Evolutionary conservation across 768 basidiomycete genomes (phyloP).

Genomic region (Mycena vulgaris): DNA sequence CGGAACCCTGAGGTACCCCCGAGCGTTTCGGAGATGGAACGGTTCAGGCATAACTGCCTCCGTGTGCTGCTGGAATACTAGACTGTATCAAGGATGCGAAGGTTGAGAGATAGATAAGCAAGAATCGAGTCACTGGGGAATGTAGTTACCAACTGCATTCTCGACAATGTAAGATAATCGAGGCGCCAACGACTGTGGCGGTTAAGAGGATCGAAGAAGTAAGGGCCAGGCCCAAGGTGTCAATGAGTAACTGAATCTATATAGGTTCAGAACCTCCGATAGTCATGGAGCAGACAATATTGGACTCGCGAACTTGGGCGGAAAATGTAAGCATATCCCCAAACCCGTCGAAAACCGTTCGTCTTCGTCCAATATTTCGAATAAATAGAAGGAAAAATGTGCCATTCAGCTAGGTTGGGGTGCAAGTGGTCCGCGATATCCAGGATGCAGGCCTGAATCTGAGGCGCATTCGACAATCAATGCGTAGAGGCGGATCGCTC

Average conservation of each 20-base stretch:
- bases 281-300: too few relatives aligned
- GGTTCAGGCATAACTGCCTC: neutral
- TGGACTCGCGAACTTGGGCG: too few relatives aligned
- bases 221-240: slow-evolving; percentile 3
- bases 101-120: neutral
- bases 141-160: neutral
- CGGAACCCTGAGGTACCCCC: neutral
- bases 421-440: too few relatives aligned
- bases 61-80: neutral
- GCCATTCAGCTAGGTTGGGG: too few relatives aligned
- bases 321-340: too few relatives aligned
- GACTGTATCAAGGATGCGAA: neutral
- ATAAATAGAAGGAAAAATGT: too few relatives aligned
- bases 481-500: too few relatives aligned
- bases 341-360: too few relatives aligned
- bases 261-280: too few relatives aligned
- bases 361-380: too few relatives aligned
- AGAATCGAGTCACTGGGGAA: neutral
- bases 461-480: too few relatives aligned
- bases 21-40: neutral
- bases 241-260: neutral
- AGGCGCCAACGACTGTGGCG: neutral
- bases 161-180: neutral
- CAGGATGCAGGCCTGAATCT: too few relatives aligned
- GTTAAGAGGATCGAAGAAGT: neutral